Evolutionary conservation across 2,329 filamentous ascomycete species (phyloP), one percentile per base, ranked within the genome.

Genomic region (Remersonia thermophila): DNA sequence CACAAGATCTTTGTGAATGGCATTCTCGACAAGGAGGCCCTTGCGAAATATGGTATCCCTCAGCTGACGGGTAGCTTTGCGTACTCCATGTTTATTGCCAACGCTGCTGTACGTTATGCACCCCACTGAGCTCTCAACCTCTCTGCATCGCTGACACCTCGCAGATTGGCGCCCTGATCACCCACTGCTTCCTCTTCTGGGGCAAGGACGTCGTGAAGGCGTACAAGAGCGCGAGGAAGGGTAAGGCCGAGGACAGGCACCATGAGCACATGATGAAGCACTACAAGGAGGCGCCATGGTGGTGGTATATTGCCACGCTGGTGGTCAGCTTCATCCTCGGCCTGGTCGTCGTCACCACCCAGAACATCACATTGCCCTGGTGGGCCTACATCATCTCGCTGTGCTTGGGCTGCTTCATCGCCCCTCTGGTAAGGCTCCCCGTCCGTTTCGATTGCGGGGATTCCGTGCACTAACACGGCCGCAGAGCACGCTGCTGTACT

Each of bases 101-200:
- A 73, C 50, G 65, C 66, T 42, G 68, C 70, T 23, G 65, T 68
- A 54, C 51, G 65, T 60, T 23, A 8, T 2, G 17, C 6, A n/a
- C 8, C 16, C 10, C 15, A 13, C 18, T 23, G 20, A 5, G 20
- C 20, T 9, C 9, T 5, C 5, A 23, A 23, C 20, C 5, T 6
- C 5, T 9, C 9, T 9, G 20, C 14, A 14, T 13, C 2, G 9
- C 13, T 32, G 17, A 30, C 7, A n/a, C 5, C 10, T 3, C 11
- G 13, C 39, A 68, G 61, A 75, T 75, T 33, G 71, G 71, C 2
- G 71, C 71, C 4, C 49, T 74, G 16, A 55, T 73, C 18, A 49
- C 59, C 3, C 71, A 75, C 41, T 65, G 61, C 41, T 39, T 66
- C 33, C 49, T 73, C 4, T 75, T 76, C 47, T 74, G 67, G 67